Percentiles rank a stretch among this genome's conserved stretches.
phyloP scores from a whole-genome alignment of 1,284 basidiomycete species.

The Cutaneotrichosporon cavernicola region DNA sequence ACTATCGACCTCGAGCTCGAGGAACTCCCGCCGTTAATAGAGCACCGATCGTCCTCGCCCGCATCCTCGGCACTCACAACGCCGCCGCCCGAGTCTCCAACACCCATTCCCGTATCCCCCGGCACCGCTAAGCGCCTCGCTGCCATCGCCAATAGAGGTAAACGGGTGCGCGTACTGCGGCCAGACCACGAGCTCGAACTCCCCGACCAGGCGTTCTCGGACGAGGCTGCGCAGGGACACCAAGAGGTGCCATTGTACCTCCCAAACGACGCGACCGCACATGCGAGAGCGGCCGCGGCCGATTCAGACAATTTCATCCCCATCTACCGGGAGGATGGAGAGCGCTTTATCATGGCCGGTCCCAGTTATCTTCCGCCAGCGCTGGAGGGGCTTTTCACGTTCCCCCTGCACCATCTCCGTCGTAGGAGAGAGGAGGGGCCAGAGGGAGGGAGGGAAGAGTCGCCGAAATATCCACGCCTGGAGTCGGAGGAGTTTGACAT shows the following conservation, averaged over 20 bases:
- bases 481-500: constrained; percentile 23
- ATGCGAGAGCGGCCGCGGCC: constrained; percentile 74
- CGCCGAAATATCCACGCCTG: constrained; percentile 3
- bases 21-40: background rate
- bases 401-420: constrained; percentile 61
- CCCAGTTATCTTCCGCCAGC: constrained; percentile 69
- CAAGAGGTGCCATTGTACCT: constrained; percentile 71
- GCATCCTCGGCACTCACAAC: constrained; percentile 33
- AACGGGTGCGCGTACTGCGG: constrained; percentile 60
- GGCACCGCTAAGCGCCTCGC: constrained; percentile 56
- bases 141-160: constrained; percentile 49
- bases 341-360: constrained; percentile 70
- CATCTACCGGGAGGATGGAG: constrained; percentile 66
- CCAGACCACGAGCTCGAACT: constrained; percentile 71
- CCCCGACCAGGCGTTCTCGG: constrained; percentile 25
- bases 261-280: constrained; percentile 76
- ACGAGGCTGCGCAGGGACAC: constrained; percentile 69
- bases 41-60: background rate
- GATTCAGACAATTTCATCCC: constrained; percentile 82
- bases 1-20: constrained; percentile 29
- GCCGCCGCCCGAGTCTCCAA: constrained; percentile 43
- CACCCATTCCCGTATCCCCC: constrained; percentile 56
- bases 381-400: constrained; percentile 75
- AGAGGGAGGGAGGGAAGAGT: constrained; percentile 14
- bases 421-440: constrained; percentile 49